Percentiles rank a stretch among this genome's conserved stretches.
Conservation (phyloP, 2,329 filamentous ascomycete species). For the Fusarium haematococcum region DNA sequence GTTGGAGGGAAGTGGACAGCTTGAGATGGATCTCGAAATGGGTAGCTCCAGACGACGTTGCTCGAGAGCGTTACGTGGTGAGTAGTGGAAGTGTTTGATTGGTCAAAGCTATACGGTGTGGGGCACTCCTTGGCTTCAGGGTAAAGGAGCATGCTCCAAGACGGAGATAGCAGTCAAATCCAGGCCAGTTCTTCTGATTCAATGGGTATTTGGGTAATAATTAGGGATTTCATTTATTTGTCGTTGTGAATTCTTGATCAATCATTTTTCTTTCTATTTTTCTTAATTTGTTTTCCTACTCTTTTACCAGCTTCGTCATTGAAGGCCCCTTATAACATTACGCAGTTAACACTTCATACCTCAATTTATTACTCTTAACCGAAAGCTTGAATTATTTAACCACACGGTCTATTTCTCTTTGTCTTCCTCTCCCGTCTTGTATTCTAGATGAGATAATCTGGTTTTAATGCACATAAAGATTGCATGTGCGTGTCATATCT, state of each 20-base stretch:
- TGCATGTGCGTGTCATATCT: background rate
- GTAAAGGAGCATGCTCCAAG: conserved; percentile 10
- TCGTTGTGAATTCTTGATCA: background rate
- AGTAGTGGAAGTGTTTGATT: conserved; percentile 38
- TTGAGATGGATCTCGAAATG: conserved; percentile 42
- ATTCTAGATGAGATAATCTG: background rate
- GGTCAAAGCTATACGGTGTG: conserved; percentile 36
- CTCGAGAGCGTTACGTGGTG: conserved; percentile 47
- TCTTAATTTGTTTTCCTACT: too few species aligned
- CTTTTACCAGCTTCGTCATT: background rate
- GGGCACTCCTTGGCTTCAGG: conserved; percentile 18
- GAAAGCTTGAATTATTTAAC: background rate
- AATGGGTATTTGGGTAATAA: background rate
- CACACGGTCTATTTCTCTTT: too few species aligned
- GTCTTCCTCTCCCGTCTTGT: background rate
- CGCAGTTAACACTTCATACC: background rate
- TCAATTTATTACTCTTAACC: background rate
- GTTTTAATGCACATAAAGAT: background rate
- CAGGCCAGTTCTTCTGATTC: background rate
- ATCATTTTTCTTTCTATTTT: background rate
- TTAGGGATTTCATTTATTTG: background rate
- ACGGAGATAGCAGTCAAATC: background rate
- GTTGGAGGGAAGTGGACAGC: conserved; percentile 48
- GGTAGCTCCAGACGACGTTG: conserved; percentile 17
- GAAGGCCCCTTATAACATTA: background rate